Evolutionary conservation across 305 asterid species (phyloP).

Genomic region (Fraxinus albicans): DNA sequence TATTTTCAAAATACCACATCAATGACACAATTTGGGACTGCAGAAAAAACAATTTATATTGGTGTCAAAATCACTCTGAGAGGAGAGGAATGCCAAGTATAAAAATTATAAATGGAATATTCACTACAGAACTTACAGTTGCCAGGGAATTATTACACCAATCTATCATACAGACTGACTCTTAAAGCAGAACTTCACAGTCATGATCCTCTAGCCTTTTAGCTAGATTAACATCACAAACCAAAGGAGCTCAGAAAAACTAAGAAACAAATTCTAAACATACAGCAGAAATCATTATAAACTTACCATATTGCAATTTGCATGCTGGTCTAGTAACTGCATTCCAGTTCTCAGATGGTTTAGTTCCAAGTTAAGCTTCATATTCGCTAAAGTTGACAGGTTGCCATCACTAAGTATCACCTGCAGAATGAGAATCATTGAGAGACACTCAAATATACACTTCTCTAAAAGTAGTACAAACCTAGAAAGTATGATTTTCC

Average conservation of each 20-base stretch:
- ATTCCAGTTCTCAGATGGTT: conserved; percentile 43
- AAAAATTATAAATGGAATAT: no score
- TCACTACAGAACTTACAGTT: background rate
- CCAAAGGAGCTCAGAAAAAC: background rate
- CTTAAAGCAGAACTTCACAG: background rate
- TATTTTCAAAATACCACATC: background rate
- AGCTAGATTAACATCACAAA: background rate
- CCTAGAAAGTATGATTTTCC: background rate
- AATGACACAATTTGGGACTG: background rate
- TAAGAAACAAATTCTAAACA: conserved; percentile 5
- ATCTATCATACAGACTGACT: background rate
- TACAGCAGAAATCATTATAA: background rate
- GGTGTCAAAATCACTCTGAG: background rate
- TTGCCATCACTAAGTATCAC: conserved; percentile 86
- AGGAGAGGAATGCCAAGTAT: background rate
- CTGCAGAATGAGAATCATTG: conserved; percentile 42
- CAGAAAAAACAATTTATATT: background rate
- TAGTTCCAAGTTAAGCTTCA: conserved; percentile 78
- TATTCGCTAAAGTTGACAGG: conserved; percentile 67
- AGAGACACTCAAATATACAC: conserved; percentile 5
- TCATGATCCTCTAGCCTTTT: background rate
- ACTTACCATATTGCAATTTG: conserved; percentile 41
- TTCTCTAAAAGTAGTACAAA: background rate
- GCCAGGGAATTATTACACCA: background rate
- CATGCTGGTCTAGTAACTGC: conserved; percentile 22